Percentiles rank a stretch among this genome's conserved stretches.
These are phyloP conservation scores for Curvularia hawaiiensis DNA, from an alignment of 2,329 filamentous ascomycete species.

Conservation along the genomic window DNA sequence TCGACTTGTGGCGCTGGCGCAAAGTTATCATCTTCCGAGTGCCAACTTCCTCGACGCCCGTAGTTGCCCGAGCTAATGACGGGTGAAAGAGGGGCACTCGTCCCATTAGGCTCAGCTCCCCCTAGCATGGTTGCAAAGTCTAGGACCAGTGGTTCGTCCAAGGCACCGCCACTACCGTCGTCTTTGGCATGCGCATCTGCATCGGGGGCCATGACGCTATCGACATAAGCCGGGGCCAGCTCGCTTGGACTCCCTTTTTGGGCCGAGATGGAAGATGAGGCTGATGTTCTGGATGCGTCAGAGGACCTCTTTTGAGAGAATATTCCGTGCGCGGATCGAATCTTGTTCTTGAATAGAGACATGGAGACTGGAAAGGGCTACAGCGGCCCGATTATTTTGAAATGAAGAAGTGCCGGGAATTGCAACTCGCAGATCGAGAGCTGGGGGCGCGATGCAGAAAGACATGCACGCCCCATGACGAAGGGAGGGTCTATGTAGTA, in stretches of 20 bases:
- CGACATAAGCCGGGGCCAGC: constrained; percentile 27
- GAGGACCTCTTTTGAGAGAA: constrained; percentile 32
- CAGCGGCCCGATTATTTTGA: neutral
- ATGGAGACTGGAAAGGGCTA: constrained; percentile 8
- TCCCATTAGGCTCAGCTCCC: constrained; percentile 25
- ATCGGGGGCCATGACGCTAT: constrained; percentile 38
- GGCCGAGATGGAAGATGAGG: constrained; percentile 28
- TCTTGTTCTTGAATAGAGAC: constrained; percentile 40
- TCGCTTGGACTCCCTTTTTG: constrained; percentile 34
- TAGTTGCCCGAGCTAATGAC: constrained; percentile 15
- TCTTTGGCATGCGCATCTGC: constrained; percentile 19
- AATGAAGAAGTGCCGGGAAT: constrained; percentile 5
- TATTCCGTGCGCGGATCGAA: constrained; percentile 38
- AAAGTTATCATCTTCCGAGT: constrained; percentile 37
- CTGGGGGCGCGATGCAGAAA: constrained; percentile 9
- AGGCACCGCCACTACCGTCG: constrained; percentile 24
- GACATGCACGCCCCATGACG: constrained; percentile 27
- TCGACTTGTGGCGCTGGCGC: constrained; percentile 40
- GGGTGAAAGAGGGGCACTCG: constrained; percentile 26
- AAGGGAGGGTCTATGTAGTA: constrained; percentile 20
- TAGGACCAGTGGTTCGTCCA: constrained; percentile 40
- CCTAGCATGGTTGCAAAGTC: constrained; percentile 37
- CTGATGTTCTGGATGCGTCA: constrained; percentile 27
- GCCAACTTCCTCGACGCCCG: constrained; percentile 25
- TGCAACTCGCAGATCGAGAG: constrained; percentile 5